Evolutionary conservation across 257 asterid species (phyloP).

Genomic region (Solanum paucissectum): DNA sequence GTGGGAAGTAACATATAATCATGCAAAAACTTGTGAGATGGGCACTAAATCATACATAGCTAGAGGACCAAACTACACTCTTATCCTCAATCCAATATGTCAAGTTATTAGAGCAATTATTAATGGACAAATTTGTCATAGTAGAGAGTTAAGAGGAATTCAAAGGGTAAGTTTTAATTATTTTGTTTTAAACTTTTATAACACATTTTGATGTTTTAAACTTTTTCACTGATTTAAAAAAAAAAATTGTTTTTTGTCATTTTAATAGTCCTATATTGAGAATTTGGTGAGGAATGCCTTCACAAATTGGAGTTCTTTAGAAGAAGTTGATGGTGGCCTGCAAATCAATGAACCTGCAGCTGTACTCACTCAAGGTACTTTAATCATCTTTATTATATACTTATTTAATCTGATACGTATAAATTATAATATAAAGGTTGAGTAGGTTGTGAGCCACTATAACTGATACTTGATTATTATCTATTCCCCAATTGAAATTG

Average conservation of each 20-base stretch:
- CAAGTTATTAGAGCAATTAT: conserved; percentile 33
- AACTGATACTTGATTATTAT: not conserved
- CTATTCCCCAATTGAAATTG: not conserved
- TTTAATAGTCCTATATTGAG: conserved; percentile 23
- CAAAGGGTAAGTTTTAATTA: conserved; percentile 14
- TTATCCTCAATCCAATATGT: conserved; percentile 44
- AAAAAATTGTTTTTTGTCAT: not conserved
- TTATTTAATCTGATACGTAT: not conserved
- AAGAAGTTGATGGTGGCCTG: conserved; percentile 34
- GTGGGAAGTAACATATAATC: conserved; percentile 48
- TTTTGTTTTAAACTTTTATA: not conserved
- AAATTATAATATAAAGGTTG: not conserved
- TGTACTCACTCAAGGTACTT: conserved; percentile 32
- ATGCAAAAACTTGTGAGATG: conserved; percentile 53
- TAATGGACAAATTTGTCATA: conserved; percentile 19
- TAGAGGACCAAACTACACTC: conserved; percentile 15
- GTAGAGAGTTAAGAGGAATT: conserved; percentile 10
- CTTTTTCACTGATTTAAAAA: not conserved
- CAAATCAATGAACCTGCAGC: conserved; percentile 9
- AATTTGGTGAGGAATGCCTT: conserved; percentile 45
- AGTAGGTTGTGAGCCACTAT: not conserved
- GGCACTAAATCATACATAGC: conserved; percentile 37
- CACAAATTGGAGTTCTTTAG: conserved; percentile 42
- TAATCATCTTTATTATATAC: not conserved
- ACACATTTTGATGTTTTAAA: not conserved